Base-by-base conservation (phyloP, 164 flowering plant genomes). In the Vitis rupestris region DNA sequence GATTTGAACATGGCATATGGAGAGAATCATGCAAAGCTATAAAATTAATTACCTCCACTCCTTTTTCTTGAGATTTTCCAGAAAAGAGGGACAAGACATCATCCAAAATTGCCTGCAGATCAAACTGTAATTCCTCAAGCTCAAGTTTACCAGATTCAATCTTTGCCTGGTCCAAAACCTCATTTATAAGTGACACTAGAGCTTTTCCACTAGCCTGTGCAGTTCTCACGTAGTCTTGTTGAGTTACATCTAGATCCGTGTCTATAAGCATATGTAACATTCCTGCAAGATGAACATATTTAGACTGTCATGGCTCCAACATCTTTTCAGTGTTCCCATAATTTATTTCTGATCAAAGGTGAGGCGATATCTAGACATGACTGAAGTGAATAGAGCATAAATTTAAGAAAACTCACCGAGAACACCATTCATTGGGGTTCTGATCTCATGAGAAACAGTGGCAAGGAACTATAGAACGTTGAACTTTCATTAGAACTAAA, bases 341-440 rank as follows among this genome's bases (percentile, higher is more conserved):
- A 37, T 37, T 37, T 37, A 37, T 6, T 37, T 37, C 44, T 37
- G 44, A 37, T 37, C 44, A 37, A 6, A 3, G 44, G 44, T 37
- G 44, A 37, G 44, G 6, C 44, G 2, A 37, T 37, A 37, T 37
- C 44, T 3, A 37, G 44, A 37, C 44, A 37, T 37, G 44, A 37
- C 4, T 37, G 7, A 37, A 6, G 4, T 3, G 44, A 37, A 37
- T 37, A 37, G 44, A 37, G 44, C 44, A 37, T 37, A 37, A 37
- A 37, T 37, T 37, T 37, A 37, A 37, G 44, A 4, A 30, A 57
- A 68, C 88, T 75, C 72, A 95, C 99, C 99, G 55, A 95, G 82
- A 76, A 95, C 98, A 74, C 98, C 98, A 78, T 93, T 93, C 99
- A 95, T 95, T 48, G 98, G 99, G 65, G 99, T 95, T 79, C 99